Evolutionary conservation across 106 monocot genomes (phyloP).

Genomic region (Triglochin maritima): DNA sequence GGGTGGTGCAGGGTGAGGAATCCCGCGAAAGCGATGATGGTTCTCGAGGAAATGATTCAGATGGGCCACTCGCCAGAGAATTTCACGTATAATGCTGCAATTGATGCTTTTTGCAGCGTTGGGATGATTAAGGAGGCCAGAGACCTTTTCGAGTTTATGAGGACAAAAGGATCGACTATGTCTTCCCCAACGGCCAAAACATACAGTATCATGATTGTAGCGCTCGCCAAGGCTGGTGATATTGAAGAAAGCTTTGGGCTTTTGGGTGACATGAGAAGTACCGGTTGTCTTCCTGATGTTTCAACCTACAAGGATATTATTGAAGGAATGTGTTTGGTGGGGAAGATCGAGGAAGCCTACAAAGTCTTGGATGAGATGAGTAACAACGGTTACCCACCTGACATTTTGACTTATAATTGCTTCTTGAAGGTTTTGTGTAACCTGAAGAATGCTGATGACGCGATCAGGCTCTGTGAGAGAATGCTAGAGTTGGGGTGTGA

Average conservation of each 20-base stretch:
- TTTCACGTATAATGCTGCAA: slow-evolving; percentile 82
- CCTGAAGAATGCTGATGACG: slow-evolving; percentile 55
- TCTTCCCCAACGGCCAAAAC: slow-evolving; percentile 90
- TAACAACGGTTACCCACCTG: slow-evolving; percentile 66
- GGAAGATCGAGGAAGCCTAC: slow-evolving; percentile 63
- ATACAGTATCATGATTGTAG: slow-evolving; percentile 71
- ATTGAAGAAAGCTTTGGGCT: slow-evolving; percentile 76
- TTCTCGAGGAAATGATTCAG: slow-evolving; percentile 84
- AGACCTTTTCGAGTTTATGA: slow-evolving; percentile 91
- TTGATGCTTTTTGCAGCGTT: slow-evolving; percentile 60
- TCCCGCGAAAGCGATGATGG: slow-evolving; percentile 68
- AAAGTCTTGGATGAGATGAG: slow-evolving; percentile 83
- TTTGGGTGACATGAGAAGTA: slow-evolving; percentile 61
- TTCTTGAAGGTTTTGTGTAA: slow-evolving; percentile 81
- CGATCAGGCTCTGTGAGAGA: slow-evolving; percentile 52
- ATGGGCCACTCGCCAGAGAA: slow-evolving; percentile 58
- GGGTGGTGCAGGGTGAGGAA: slow-evolving; percentile 89
- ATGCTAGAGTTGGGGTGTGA: slow-evolving; percentile 76
- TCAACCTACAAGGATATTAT: slow-evolving; percentile 84
- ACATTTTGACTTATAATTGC: slow-evolving; percentile 89
- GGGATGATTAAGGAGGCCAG: slow-evolving; percentile 77
- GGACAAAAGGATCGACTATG: slow-evolving; percentile 69
- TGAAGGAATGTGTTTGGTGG: slow-evolving; percentile 75
- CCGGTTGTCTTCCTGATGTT: slow-evolving; percentile 92
- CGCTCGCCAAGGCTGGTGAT: slow-evolving; percentile 55